phyloP scores from a whole-genome alignment of 2,329 filamentous ascomycete species.

The Fusarium verrucosum region DNA sequence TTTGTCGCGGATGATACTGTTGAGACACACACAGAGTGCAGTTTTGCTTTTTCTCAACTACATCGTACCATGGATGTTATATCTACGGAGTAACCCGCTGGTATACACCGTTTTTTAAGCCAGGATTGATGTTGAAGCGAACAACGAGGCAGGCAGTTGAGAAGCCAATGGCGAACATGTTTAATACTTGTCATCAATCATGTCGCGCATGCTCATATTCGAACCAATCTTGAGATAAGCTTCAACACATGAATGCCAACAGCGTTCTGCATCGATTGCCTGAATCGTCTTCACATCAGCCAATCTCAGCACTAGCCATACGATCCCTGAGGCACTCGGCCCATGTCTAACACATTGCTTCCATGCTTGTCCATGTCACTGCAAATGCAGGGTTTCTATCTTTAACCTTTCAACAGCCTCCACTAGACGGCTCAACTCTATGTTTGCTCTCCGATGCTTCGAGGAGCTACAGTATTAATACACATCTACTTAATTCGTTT shows the following conservation, averaged over 20 bases:
- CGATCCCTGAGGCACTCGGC: constrained; percentile 13
- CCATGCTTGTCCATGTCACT: constrained; percentile 8
- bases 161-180: constrained; percentile 7
- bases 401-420: constrained; percentile 18
- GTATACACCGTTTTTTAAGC: constrained; percentile 8
- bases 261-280: constrained; percentile 5
- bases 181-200: constrained; percentile 4
- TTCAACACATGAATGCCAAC: constrained; percentile 19
- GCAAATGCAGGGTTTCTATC: constrained; percentile 11
- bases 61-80: constrained; percentile 37
- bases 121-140: constrained; percentile 12
- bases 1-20: constrained; percentile 9
- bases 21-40: constrained; percentile 4
- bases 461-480: not conserved
- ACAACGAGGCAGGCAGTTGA: constrained; percentile 24
- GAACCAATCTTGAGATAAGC: constrained; percentile 1
- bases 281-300: constrained; percentile 1
- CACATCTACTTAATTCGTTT: not conserved
- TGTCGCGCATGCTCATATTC: constrained; percentile 6
- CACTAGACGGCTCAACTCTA: constrained; percentile 17
- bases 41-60: constrained; percentile 36
- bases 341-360: constrained; percentile 7
- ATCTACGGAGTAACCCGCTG: constrained; percentile 15
- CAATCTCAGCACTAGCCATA: constrained; percentile 20
- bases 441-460: constrained; percentile 1